Base-by-base conservation (phyloP, 257 asterid species). In the Jacaranda mimosifolia region DNA sequence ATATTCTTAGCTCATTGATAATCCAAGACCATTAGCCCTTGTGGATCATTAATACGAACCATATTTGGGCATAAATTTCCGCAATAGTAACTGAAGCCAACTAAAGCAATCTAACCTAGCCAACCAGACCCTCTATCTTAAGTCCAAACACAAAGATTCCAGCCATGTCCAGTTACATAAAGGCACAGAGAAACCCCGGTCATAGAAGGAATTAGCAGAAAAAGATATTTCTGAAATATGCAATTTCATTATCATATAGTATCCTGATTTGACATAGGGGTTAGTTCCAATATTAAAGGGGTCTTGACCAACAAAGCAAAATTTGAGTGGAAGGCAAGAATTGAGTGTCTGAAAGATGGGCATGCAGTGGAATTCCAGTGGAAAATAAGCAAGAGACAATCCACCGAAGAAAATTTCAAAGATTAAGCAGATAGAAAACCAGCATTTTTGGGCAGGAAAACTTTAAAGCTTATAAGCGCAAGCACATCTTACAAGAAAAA, bases 381-480 rank as follows among this genome's bases (percentile, higher is more conserved):
- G 68, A 43, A 36, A 64, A 6, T 0, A 46, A 52, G 9, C 48
- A 38, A 13, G 32, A 26, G 32, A 26, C 32, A n/a, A n/a, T n/a
- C n/a, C n/a, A n/a, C n/a, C n/a, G n/a, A n/a, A n/a, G n/a, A n/a
- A n/a, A n/a, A n/a, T n/a, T n/a, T n/a, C n/a, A n/a, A n/a, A n/a
- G n/a, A n/a, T n/a, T n/a, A n/a, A n/a, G n/a, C n/a, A n/a, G n/a
- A n/a, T n/a, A n/a, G n/a, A n/a, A n/a, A n/a, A n/a, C n/a, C n/a
- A 26, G 32, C 32, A 26, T 26, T 51, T 65, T 51, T 52, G 59
- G n/a, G 12, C 7, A 35, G 56, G 32, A 55, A 21, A 35, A 45
- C 14, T n/a, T 53, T 9, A 18, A 45, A 56, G 82, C 38, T 57
- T 14, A 39, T 66, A 15, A 59, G 40, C 2, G 38, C 60, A 74